These are phyloP conservation scores for Kodamaea sp. DNA, from an alignment of 1,139 yeast genomes.

Conservation along the genomic window DNA sequence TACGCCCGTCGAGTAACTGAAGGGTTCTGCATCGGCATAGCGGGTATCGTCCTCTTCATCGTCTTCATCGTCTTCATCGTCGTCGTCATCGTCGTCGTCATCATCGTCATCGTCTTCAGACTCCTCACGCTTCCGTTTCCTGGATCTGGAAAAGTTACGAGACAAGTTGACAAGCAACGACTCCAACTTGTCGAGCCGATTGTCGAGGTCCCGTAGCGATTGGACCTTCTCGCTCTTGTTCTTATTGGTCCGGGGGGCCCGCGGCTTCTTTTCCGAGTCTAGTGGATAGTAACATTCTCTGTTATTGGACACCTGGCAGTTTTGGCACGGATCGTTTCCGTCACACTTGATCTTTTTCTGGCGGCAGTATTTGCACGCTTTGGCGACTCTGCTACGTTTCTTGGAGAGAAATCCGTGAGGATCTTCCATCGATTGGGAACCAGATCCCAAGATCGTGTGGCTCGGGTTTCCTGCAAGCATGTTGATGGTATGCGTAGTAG, in stretches of 20 bases:
- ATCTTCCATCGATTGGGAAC: too few relatives aligned
- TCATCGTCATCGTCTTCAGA: background rate
- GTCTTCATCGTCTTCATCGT: constrained; percentile 2
- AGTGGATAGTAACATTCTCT: constrained; percentile 30
- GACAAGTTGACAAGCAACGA: constrained; percentile 19
- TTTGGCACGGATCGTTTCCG: constrained; percentile 23
- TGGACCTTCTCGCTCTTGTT: constrained; percentile 10
- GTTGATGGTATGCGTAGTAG: too few relatives aligned
- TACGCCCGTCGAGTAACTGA: constrained; percentile 1
- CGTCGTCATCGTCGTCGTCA: constrained; percentile 1
- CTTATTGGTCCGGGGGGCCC: constrained; percentile 2
- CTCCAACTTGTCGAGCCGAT: constrained; percentile 25
- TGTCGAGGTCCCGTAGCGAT: constrained; percentile 22
- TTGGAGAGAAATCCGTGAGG: constrained; percentile 2
- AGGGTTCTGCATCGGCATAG: too few relatives aligned
- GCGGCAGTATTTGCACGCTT: constrained; percentile 28
- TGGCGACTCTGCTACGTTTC: constrained; percentile 19
- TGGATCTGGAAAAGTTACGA: constrained; percentile 1
- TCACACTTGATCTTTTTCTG: constrained; percentile 28
- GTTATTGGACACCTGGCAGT: constrained; percentile 21
- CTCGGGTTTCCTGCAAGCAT: too few relatives aligned
- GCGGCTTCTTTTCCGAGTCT: constrained; percentile 18
- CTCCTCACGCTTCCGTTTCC: background rate
- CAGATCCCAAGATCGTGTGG: too few relatives aligned
- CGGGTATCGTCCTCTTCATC: constrained; percentile 5